Evolutionary conservation across 257 asterid species (phyloP).

Genomic region (Salvia hispanica): DNA sequence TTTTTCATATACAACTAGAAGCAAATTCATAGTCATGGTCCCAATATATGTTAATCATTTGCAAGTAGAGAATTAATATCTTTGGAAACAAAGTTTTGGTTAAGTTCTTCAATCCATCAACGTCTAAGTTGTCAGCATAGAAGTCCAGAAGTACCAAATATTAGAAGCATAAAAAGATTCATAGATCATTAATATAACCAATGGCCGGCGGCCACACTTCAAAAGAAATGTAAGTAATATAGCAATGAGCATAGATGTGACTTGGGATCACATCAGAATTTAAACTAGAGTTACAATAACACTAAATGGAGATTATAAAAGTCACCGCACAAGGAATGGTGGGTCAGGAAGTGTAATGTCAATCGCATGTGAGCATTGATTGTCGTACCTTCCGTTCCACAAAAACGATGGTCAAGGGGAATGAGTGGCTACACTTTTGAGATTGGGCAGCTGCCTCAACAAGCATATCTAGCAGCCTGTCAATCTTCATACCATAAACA

Average conservation of each 20-base stretch:
- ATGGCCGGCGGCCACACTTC: background rate
- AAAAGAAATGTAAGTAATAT: slow-evolving; percentile 7
- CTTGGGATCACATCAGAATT: slow-evolving; percentile 15
- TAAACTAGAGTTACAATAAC: slow-evolving; percentile 21
- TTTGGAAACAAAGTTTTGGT: background rate
- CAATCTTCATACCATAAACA: slow-evolving; percentile 57
- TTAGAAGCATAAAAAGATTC: background rate
- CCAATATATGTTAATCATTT: background rate
- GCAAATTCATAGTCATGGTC: background rate
- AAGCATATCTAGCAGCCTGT: slow-evolving; percentile 74
- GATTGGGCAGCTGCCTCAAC: slow-evolving; percentile 82
- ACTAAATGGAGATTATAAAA: slow-evolving; percentile 20
- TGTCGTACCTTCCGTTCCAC: slow-evolving; percentile 83
- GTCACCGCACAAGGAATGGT: slow-evolving; percentile 15
- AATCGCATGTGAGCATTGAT: slow-evolving; percentile 13
- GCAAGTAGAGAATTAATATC: slow-evolving; percentile 11
- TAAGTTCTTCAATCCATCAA: slow-evolving; percentile 16
- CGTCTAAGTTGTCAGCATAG: background rate
- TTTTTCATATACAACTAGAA: slow-evolving; percentile 17
- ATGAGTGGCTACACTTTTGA: slow-evolving; percentile 61
- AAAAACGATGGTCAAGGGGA: slow-evolving; percentile 89
- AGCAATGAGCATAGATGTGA: slow-evolving; percentile 1
- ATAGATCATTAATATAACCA: background rate
- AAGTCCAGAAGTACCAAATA: slow-evolving; percentile 16
- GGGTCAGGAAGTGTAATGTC: slow-evolving; percentile 6